Evolutionary conservation across 2,329 filamentous ascomycete genomes (phyloP).

Genomic region (Penicillium hesseltinei): DNA sequence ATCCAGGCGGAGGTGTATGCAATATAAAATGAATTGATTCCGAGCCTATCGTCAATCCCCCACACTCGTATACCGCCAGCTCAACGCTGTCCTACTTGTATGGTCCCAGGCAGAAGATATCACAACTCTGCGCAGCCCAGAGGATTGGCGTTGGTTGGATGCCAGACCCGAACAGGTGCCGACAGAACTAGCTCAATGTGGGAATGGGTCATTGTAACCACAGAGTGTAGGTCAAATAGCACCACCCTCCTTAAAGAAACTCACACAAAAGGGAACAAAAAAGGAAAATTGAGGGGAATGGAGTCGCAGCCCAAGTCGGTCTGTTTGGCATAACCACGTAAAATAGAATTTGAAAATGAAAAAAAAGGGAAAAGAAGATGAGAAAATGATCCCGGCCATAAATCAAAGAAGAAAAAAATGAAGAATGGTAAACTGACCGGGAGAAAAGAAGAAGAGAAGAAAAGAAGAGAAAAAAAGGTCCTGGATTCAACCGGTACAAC

Average conservation of each 20-base stretch:
- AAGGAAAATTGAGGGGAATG: constrained; percentile 11
- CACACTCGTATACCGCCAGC: constrained; percentile 17
- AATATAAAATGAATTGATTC: constrained; percentile 21
- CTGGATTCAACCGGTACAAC: constrained; percentile 20
- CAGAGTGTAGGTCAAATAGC: constrained; percentile 17
- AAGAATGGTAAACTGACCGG: constrained; percentile 20
- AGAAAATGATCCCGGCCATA: constrained; percentile 22
- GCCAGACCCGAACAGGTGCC: constrained; percentile 12
- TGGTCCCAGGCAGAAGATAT: constrained; percentile 22
- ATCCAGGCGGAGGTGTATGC: not conserved
- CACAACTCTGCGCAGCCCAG: constrained; percentile 24
- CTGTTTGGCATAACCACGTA: constrained; percentile 44
- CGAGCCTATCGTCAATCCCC: constrained; percentile 17
- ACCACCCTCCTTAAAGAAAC: constrained; percentile 39
- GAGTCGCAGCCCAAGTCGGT: constrained; percentile 39
- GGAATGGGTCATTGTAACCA: constrained; percentile 22
- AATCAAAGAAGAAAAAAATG: constrained; percentile 16
- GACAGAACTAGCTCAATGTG: constrained; percentile 11
- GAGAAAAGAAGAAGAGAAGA: constrained; percentile 34
- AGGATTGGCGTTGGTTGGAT: constrained; percentile 3
- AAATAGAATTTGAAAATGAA: constrained; percentile 17
- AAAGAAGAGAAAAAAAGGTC: constrained; percentile 25
- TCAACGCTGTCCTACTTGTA: constrained; percentile 3
- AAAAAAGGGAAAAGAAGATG: constrained; percentile 3
- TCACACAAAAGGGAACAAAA: constrained; percentile 36